Evolutionary conservation across 768 basidiomycete species (phyloP).

Genomic region (Mrakia hoshinonis): DNA sequence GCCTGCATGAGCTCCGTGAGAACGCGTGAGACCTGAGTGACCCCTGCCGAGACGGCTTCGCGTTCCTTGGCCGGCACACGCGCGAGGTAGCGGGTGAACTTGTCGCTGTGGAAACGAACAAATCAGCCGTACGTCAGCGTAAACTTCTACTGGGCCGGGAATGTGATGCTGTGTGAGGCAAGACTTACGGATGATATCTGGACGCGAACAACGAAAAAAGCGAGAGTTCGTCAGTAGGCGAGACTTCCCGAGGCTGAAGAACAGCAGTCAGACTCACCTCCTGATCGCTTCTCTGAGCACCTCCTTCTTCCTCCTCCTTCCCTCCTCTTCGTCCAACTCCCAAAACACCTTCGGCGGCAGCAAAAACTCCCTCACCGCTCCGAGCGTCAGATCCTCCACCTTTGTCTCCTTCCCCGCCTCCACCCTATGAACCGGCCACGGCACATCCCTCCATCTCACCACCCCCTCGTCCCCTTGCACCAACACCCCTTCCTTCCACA

Average conservation of each 20-base stretch:
- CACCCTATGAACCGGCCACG: conserved; percentile 16
- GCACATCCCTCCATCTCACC: conserved; percentile 14
- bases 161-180: neutral
- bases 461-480: neutral
- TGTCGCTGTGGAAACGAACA: conserved; percentile 14
- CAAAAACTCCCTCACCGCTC: conserved; percentile 13
- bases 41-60: conserved; percentile 8
- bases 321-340: conserved; percentile 11
- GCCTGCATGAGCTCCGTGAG: conserved; percentile 16
- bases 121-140: too few relatives aligned
- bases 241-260: neutral
- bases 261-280: neutral
- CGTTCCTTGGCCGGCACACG: conserved; percentile 14
- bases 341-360: neutral
- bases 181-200: conserved; percentile 14
- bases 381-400: neutral
- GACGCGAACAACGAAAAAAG: neutral
- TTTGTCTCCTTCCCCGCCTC: conserved; percentile 10
- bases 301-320: conserved; percentile 17
- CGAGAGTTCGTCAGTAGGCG: neutral
- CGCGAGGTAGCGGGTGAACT: conserved; percentile 19
- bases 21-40: conserved; percentile 7
- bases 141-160: too few relatives aligned
- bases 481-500: neutral
- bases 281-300: conserved; percentile 19